Evolutionary conservation across 2,329 filamentous ascomycete species (phyloP).

Genomic region (Dendryphion nanum): DNA sequence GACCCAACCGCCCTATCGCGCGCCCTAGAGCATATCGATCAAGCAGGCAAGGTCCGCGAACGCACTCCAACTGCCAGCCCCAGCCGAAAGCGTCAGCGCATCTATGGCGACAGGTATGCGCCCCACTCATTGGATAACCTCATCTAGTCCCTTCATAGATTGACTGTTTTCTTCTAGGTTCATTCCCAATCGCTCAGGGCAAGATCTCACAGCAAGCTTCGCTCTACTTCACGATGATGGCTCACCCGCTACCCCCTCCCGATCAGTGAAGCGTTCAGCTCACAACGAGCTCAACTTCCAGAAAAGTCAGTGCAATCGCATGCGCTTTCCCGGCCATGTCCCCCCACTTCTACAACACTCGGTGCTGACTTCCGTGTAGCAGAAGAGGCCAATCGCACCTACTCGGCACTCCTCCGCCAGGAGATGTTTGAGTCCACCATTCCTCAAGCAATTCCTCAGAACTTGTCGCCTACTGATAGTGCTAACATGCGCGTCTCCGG

Average conservation of each 20-base stretch:
- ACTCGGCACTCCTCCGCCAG: conserved; percentile 79
- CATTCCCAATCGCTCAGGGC: conserved; percentile 89
- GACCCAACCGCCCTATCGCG: conserved; percentile 60
- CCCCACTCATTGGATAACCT: not conserved
- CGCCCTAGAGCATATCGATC: conserved; percentile 62
- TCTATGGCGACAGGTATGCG: conserved; percentile 57
- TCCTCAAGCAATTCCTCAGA: conserved; percentile 71
- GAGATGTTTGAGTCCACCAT: conserved; percentile 92
- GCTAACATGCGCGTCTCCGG: conserved; percentile 62
- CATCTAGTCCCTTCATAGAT: not conserved
- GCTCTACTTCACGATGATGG: conserved; percentile 88
- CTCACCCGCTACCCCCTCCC: conserved; percentile 87
- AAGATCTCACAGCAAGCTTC: conserved; percentile 91
- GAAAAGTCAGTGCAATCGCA: conserved; percentile 55
- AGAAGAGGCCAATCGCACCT: conserved; percentile 93
- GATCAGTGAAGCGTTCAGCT: conserved; percentile 77
- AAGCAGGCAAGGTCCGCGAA: conserved; percentile 58
- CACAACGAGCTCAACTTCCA: conserved; percentile 94
- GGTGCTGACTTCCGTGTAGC: conserved; percentile 48
- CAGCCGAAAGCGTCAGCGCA: conserved; percentile 65
- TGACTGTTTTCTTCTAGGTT: conserved; percentile 60
- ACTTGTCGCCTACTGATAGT: conserved; percentile 51
- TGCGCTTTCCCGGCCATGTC: not conserved
- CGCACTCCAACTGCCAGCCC: conserved; percentile 65
- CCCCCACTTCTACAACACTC: conserved; percentile 1